These are phyloP conservation scores for Pterocarpus santalinus DNA, from an alignment of 306 rosid species.

Conservation along the genomic window DNA sequence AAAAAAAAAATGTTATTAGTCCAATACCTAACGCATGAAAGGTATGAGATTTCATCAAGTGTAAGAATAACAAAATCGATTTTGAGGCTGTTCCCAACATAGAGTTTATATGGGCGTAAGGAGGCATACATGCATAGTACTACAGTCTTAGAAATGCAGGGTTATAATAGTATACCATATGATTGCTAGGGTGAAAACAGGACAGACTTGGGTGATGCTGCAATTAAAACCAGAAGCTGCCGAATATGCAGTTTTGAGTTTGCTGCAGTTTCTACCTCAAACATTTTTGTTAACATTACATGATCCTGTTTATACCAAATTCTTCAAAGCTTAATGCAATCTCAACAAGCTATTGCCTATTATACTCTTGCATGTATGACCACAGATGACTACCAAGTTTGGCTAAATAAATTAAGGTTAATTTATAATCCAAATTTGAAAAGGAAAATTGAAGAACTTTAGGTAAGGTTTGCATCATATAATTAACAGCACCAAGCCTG, in stretches of 20 bases:
- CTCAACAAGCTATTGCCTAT: background rate
- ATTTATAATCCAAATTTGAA: background rate
- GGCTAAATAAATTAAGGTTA: background rate
- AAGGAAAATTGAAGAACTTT: background rate
- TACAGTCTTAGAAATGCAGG: background rate
- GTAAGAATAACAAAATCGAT: background rate
- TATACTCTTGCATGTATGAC: background rate
- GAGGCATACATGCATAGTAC: background rate
- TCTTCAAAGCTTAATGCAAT: conserved; percentile 4
- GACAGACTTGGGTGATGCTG: background rate
- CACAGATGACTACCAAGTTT: background rate
- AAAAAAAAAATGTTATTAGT: too few relatives aligned
- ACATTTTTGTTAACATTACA: background rate
- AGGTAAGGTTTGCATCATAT: background rate
- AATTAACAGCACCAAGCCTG: background rate
- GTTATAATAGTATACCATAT: too few relatives aligned
- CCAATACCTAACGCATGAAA: too few relatives aligned
- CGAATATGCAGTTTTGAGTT: background rate
- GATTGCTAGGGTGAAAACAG: background rate
- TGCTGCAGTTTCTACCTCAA: too few relatives aligned
- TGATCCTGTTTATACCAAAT: conserved; percentile 11
- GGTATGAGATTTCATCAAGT: too few relatives aligned
- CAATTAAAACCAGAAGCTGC: background rate
- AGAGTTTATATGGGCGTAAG: background rate
- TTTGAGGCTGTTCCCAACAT: conserved; percentile 17